Base-by-base conservation (phyloP, 441 rosid species). In the Macaranga tanarius region DNA sequence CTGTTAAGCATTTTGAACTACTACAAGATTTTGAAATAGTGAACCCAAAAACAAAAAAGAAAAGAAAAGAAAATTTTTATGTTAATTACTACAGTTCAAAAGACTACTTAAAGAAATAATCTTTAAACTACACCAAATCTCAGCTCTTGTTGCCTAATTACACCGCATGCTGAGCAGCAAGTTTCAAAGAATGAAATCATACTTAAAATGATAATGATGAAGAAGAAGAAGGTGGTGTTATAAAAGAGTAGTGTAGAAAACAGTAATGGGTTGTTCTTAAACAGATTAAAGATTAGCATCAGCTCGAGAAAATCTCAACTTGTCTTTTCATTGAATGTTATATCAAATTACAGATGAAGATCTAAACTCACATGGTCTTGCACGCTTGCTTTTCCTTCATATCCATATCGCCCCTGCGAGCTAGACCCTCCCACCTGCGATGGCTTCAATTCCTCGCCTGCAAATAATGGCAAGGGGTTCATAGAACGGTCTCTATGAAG, bases 311-410 rank as follows among this genome's bases (percentile, higher is more conserved):
- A 77, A 69, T 56, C 65, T 66, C 38, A 38, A 40, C 38, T 69
- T 70, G 60, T 38, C 34, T 25, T 42, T 63, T 62, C 13, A 25
- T 70, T 70, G 26, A 31, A 61, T 17, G 40, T 62, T 70, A 69
- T 22, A 40, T 19, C n/a, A 61, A 51, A 76, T 81, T 89, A 92
- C 84, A 92, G 92, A 82, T 83, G 90, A 76, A 91, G 95, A 88
- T 92, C 98, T 86, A 92, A 88, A 79, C 95, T 91, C 84, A 89
- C 86, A 68, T 86, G 89, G 80, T 89, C 97, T 69, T 85, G 71
- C 58, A 80, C 77, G 74, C 79, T 82, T 10, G 84, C 65, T 79
- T 87, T 88, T 9, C 83, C 55, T 50, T 84, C 83, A 50, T 84
- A 86, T 55, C 80, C 90, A 38, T 67, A 88, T 76, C 83, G 78